Conservation (phyloP, 2,329 filamentous ascomycete genomes). For the Xylariaceae sp. region DNA sequence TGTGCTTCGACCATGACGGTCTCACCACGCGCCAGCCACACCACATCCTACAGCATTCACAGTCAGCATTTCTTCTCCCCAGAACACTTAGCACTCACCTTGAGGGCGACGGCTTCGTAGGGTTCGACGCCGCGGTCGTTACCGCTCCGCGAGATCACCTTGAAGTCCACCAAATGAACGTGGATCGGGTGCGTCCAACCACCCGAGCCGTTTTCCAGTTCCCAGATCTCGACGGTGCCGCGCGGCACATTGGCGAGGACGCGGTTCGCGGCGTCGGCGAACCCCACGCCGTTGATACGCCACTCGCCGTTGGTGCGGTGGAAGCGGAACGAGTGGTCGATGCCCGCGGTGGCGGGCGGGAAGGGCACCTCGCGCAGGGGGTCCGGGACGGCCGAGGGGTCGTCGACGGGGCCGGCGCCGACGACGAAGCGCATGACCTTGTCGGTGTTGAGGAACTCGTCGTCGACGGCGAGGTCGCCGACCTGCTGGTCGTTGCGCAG, state of each 20-base stretch:
- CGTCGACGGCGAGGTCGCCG: slow-evolving; percentile 45
- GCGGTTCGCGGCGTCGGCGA: slow-evolving; percentile 50
- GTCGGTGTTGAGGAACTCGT: slow-evolving; percentile 55
- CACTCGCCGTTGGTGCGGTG: slow-evolving; percentile 47
- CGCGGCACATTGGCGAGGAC: slow-evolving; percentile 51
- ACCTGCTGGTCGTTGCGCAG: slow-evolving; percentile 37
- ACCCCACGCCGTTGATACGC: slow-evolving; percentile 55
- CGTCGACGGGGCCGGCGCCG: slow-evolving; percentile 38
- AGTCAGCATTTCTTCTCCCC: too few relatives aligned
- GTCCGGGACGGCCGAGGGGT: slow-evolving; percentile 41
- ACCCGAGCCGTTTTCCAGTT: slow-evolving; percentile 52
- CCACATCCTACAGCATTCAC: too few relatives aligned
- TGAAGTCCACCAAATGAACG: slow-evolving; percentile 62
- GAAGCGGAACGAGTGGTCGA: slow-evolving; percentile 51
- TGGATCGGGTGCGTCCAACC: slow-evolving; percentile 58
- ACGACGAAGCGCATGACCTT: slow-evolving; percentile 58
- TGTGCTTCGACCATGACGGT: slow-evolving; percentile 52
- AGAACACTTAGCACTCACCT: too few relatives aligned
- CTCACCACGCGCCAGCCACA: slow-evolving; percentile 56
- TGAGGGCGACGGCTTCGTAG: slow-evolving; percentile 58
- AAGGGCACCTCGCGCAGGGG: slow-evolving; percentile 43
- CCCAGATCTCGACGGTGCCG: slow-evolving; percentile 53
- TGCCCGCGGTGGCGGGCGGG: slow-evolving; percentile 39
- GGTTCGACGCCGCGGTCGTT: slow-evolving; percentile 47
- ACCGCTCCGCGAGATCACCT: slow-evolving; percentile 52